Conservation (phyloP, 768 basidiomycete species). For the Ephemerocybe angulata region DNA sequence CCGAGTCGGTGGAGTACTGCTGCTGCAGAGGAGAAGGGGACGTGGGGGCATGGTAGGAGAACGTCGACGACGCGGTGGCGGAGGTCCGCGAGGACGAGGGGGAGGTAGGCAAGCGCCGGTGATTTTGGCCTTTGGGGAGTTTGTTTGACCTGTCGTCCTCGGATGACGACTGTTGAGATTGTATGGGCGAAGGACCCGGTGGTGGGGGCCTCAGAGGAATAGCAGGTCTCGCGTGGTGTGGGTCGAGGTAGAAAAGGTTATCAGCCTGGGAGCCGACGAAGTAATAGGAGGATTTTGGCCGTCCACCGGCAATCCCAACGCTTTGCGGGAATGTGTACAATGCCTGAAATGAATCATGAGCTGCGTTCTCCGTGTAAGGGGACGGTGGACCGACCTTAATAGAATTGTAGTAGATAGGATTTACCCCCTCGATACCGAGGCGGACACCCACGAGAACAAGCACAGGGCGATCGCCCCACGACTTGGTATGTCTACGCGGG, state of each 20-base stretch:
- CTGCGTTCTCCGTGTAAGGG: neutral
- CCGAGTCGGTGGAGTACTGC: conserved; percentile 42
- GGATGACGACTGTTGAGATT: neutral
- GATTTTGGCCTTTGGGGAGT: conserved; percentile 15
- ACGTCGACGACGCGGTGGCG: conserved; percentile 41
- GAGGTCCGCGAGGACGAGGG: conserved; percentile 48
- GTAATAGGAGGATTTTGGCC: conserved; percentile 97
- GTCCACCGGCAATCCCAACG: conserved; percentile 93
- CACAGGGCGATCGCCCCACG: conserved; percentile 84
- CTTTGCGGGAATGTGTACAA: conserved; percentile 93
- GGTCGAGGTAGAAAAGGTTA: conserved; percentile 79
- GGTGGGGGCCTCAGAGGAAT: conserved; percentile 58
- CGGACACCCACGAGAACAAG: conserved; percentile 82
- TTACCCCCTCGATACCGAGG: conserved; percentile 88
- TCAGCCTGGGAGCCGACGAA: conserved; percentile 93
- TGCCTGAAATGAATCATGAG: conserved; percentile 41
- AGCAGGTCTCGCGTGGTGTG: conserved; percentile 74
- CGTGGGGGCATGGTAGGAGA: conserved; percentile 50
- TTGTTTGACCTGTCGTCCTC: conserved; percentile 17
- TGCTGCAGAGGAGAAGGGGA: conserved; percentile 67
- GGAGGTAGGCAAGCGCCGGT: conserved; percentile 41
- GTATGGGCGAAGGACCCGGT: conserved; percentile 9
- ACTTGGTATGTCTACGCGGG: conserved; percentile 22
- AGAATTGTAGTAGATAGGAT: conserved; percentile 90
- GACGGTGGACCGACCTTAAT: conserved; percentile 38